Evolutionary conservation across 169 alveolate genomes (phyloP), one percentile per base, ranked within the genome.

Genomic region (Cryptosporidium felis): DNA sequence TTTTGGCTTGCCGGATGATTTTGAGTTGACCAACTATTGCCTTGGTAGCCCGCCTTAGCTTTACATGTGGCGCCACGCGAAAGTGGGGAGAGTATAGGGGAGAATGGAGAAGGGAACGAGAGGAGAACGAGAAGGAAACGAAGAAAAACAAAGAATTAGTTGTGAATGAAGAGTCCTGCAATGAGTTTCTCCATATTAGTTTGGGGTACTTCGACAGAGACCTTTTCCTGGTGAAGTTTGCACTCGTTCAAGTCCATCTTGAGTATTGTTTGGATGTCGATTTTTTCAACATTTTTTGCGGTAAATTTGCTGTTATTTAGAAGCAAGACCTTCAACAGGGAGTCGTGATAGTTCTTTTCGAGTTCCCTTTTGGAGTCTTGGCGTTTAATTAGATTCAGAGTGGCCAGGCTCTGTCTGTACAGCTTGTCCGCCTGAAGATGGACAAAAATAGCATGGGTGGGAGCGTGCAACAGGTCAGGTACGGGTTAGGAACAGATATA

Each of bases 291-390:
- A 8, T 10, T 56, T 21, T 49, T 74, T 36, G 42, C 67, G n/a
- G 51, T 74, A 56, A 51, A 74, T 51, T 74, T 56, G 0, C 14
- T n/a, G 21, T 49, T 74, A 0, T 38, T 74, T 30, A 74, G 46
- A 3, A 74, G 45, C 42, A 38, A 38, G 8, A 38, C 44, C n/a
- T 53, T 74, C 2, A 74, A 32, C 2, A 53, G 58, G 8, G 67
- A 21, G n/a, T 53, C 30, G 21, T 38, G 45, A 34, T 32, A 74
- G 16, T 34, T n/a, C 18, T 53, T 49, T 53, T 38, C 74, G 10
- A 49, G 38, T 21, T 74, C 67, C 41, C 85, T 74, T 6, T 36
- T 53, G 36, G 42, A 53, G 59, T 74, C 85, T 53, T 74, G 85
- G 4, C 49, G 18, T 3, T 53, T 47, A 18, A 49, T 74, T 2